Conservation (phyloP, 345 rosid species). For the Aethionema arabicum region DNA sequence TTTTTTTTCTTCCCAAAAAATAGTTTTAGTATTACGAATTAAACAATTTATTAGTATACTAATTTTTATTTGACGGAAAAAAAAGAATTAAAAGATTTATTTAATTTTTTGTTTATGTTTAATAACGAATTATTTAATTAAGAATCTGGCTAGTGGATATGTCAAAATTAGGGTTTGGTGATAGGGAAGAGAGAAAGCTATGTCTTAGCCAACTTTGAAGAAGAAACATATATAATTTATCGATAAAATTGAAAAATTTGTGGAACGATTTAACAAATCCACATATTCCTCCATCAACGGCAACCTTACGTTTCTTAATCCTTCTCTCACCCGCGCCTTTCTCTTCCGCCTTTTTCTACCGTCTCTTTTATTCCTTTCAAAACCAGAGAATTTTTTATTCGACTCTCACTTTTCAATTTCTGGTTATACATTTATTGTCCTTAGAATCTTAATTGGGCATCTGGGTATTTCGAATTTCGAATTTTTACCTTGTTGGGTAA, state of each 20-base stretch:
- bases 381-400: not conserved
- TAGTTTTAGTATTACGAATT: too few species aligned
- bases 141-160: too few species aligned
- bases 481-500: slow-evolving; percentile 7
- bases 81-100: too few species aligned
- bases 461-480: slow-evolving; percentile 15
- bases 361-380: not conserved
- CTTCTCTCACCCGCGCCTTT: slow-evolving; percentile 18
- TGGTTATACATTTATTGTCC: slow-evolving; percentile 14
- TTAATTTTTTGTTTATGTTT: too few species aligned
- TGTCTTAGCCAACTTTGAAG: too few species aligned
- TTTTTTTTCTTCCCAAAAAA: too few species aligned
- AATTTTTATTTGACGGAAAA: too few species aligned
- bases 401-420: not conserved
- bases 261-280: slow-evolving; percentile 35
- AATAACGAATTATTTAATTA: too few species aligned
- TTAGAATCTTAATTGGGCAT: slow-evolving; percentile 12
- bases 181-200: too few species aligned
- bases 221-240: too few species aligned
- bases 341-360: slow-evolving; percentile 31
- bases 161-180: too few species aligned
- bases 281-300: slow-evolving; percentile 44
- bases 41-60: too few species aligned
- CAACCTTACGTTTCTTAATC: slow-evolving; percentile 42
- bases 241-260: not conserved